Evolutionary conservation across 192 early-diverging fungal genomes (phyloP).

Genomic region (Diversispora eburnea): DNA sequence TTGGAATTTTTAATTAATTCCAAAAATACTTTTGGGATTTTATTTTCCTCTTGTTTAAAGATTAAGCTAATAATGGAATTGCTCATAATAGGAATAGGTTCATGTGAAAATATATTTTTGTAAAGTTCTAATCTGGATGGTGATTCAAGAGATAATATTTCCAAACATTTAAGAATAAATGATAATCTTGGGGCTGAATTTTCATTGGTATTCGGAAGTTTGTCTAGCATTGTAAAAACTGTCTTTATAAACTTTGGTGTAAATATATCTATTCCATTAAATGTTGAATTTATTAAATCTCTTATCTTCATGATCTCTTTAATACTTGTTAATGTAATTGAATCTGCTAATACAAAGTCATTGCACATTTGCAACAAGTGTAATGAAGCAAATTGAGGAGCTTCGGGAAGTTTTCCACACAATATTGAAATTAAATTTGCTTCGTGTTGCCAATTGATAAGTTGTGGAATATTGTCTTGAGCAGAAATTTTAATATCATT

Average conservation of each 20-base stretch:
- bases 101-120: conserved; percentile 1
- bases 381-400: neutral
- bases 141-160: conserved; percentile 24
- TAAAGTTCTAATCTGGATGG: conserved; percentile 5
- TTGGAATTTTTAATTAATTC: neutral
- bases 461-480: neutral
- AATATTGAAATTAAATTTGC: conserved; percentile 2
- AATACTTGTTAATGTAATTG: neutral
- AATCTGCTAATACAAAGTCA: conserved; percentile 21
- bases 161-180: conserved; percentile 19
- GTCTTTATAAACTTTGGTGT: neutral
- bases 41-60: conserved; percentile 11
- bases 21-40: neutral
- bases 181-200: neutral
- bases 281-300: neutral
- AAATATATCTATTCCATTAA: neutral
- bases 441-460: conserved; percentile 13
- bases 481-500: neutral
- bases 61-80: conserved; percentile 13
- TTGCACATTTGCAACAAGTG: conserved; percentile 25
- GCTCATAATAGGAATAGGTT: conserved; percentile 26
- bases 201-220: neutral
- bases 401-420: conserved; percentile 1
- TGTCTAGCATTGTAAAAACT: conserved; percentile 12
- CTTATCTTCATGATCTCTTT: neutral